Base-by-base conservation (phyloP, 208 protist genomes). In the Crithidia brevicula region DNA sequence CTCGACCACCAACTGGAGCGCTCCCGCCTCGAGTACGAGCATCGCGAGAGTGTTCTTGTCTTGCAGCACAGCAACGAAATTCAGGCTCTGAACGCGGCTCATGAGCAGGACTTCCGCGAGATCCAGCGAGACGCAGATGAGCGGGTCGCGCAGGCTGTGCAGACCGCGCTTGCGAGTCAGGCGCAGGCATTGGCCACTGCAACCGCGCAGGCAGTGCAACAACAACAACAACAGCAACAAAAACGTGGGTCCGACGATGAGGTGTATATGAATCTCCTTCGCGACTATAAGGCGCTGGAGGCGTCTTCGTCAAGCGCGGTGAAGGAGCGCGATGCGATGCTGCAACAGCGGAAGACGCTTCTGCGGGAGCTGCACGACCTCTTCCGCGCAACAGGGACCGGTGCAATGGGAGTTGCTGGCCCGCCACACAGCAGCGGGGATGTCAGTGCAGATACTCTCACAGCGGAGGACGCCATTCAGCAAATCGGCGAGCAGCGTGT, bases 1-100 rank as follows among this genome's bases (percentile, higher is more conserved):
- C 43, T 84, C 13, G 86, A 94, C 38, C 49, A 75, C 31, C 81
- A 80, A 23, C 45, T 92, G 34, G 62, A 77, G 50, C 65, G 51
- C 15, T 28, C 87, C 34, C 78, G 76, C 2, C 69, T 66, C 3
- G 86, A 91, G 65, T 91, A 82, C 67, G 56, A 72, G 2, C 56
- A 43, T 1, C 79, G 84, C 1, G 88, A 93, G 52, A 70, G 62
- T 22, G 60, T 69, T 15, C 74, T 93, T 0, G 80, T 89, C 36
- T 46, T 82, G 9, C 82, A 89, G 47, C 86, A 94, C 72, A 72
- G 72, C 30, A 81, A 88, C 31, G 91, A 93, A 54, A 63, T 94
- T 16, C 74, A 91, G 58, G 67, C 80, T 1, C 77, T 92, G 27
- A 58, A 75, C 10, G 69, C 74, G 5, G 40, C 46, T 13, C 79